Percentiles rank a stretch among this genome's conserved stretches.
Evolutionary conservation across 2,329 filamentous ascomycete genomes (phyloP).

Genomic region (Cytospora paraplurivora): DNA sequence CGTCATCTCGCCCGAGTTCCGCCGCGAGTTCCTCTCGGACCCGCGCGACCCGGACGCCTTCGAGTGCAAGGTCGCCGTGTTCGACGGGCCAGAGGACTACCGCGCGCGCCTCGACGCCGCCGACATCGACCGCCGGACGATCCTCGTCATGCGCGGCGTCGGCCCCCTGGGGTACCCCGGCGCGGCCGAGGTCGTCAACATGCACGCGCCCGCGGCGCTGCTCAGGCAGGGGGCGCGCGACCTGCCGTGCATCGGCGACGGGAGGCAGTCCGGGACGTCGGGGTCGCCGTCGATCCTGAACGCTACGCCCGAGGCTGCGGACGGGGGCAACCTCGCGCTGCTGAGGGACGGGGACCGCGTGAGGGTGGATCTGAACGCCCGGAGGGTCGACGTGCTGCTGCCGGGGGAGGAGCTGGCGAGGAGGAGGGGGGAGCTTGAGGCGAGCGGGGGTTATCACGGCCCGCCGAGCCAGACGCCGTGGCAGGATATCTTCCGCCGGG

Average conservation of each 20-base stretch:
- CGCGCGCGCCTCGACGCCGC: slow-evolving; percentile 45
- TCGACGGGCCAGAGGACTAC: slow-evolving; percentile 55
- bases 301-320: slow-evolving; percentile 56
- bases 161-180: slow-evolving; percentile 54
- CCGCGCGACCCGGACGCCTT: slow-evolving; percentile 51
- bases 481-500: slow-evolving; percentile 52
- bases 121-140: slow-evolving; percentile 45
- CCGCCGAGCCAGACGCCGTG: slow-evolving; percentile 51
- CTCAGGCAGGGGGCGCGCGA: slow-evolving; percentile 48
- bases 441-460: slow-evolving; percentile 41
- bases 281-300: slow-evolving; percentile 58
- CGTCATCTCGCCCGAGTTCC: slow-evolving; percentile 50
- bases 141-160: slow-evolving; percentile 52
- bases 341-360: slow-evolving; percentile 52
- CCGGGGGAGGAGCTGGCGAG: slow-evolving; percentile 40
- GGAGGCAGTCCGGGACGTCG: slow-evolving; percentile 57
- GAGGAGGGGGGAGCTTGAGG: slow-evolving; percentile 43
- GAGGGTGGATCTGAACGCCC: slow-evolving; percentile 51
- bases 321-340: slow-evolving; percentile 55
- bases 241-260: slow-evolving; percentile 56
- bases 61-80: slow-evolving; percentile 49
- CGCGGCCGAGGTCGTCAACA: slow-evolving; percentile 55
- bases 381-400: slow-evolving; percentile 52
- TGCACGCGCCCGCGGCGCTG: slow-evolving; percentile 49
- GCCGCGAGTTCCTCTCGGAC: slow-evolving; percentile 47